Percentiles rank a stretch among this genome's conserved stretches.
Conservation (phyloP, 257 asterid species). For the Scutellaria galericulata region DNA sequence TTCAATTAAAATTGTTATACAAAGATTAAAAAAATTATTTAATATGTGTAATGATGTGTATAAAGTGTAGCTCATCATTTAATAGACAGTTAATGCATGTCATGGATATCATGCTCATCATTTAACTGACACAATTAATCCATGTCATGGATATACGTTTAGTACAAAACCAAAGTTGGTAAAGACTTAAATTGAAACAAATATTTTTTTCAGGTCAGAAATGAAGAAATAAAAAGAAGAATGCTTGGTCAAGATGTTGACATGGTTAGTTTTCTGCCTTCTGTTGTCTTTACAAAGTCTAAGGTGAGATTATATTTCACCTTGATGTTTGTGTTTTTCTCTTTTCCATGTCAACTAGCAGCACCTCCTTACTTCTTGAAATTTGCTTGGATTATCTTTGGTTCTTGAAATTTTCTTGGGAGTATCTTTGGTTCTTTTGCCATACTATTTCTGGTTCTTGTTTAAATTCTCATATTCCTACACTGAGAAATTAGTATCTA, state of each 20-base stretch:
- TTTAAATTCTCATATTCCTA: background rate
- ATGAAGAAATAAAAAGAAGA: constrained; percentile 91
- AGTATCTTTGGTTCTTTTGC: background rate
- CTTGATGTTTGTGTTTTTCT: constrained; percentile 15
- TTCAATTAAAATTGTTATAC: background rate
- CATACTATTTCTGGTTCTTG: constrained; percentile 6
- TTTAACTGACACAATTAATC: no score
- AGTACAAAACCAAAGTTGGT: no score
- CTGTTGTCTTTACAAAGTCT: background rate
- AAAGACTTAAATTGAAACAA: no score
- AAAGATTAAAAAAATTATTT: no score
- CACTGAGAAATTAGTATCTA: background rate
- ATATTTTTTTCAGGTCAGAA: constrained; percentile 69
- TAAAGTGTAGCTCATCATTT: no score
- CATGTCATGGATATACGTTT: no score
- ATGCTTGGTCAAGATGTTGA: constrained; percentile 92
- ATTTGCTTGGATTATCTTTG: no score
- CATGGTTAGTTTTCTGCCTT: constrained; percentile 59
- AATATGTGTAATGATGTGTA: no score
- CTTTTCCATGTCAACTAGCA: background rate
- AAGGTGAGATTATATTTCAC: background rate
- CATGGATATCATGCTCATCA: no score
- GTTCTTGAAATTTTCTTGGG: no score
- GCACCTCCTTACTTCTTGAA: background rate
- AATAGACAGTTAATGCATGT: no score